A percentile compares a stretch with the other conserved stretches of the same genome.
Evolutionary conservation across 495 filamentous ascomycete species (phyloP).

Genomic region (Neohortaea acidophila): DNA sequence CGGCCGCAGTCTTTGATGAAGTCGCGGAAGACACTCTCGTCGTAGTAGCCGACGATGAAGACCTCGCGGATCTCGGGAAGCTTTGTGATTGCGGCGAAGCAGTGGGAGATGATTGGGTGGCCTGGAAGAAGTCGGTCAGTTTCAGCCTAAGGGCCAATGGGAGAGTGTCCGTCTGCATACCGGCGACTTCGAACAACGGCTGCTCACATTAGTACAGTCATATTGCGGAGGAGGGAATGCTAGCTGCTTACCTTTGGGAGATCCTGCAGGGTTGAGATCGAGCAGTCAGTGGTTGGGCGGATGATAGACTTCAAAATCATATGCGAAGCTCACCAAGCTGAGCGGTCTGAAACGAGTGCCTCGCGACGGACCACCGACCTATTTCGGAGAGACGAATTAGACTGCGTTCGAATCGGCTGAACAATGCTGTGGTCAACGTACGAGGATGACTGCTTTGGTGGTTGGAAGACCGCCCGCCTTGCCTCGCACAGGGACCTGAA

Average conservation of each 20-base stretch:
- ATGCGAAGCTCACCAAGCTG: no score
- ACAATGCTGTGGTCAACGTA: constrained; percentile 24
- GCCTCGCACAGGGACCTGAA: constrained; percentile 24
- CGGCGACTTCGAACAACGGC: constrained; percentile 97
- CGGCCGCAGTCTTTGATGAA: constrained; percentile 83
- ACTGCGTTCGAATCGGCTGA: constrained; percentile 1
- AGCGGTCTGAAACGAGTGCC: constrained; percentile 93
- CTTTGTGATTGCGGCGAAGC: constrained; percentile 79
- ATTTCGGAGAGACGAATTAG: constrained; percentile 18
- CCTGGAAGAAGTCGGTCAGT: no score
- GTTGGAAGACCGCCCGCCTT: constrained; percentile 29
- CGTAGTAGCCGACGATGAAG: constrained; percentile 96
- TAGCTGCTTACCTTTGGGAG: constrained; percentile 63
- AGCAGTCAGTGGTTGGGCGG: no score
- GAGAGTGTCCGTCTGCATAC: no score
- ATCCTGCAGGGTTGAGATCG: no score
- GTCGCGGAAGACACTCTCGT: constrained; percentile 88
- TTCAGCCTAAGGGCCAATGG: no score
- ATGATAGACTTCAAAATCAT: no score
- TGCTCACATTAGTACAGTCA: constrained; percentile 28
- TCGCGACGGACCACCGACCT: constrained; percentile 89
- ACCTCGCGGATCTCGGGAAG: constrained; percentile 90
- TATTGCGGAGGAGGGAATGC: background rate
- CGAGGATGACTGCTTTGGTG: constrained; percentile 59
- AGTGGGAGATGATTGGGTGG: constrained; percentile 96